Evolutionary conservation across 1,284 basidiomycete genomes (phyloP).

Genomic region (Apiotrichum laibachii): DNA sequence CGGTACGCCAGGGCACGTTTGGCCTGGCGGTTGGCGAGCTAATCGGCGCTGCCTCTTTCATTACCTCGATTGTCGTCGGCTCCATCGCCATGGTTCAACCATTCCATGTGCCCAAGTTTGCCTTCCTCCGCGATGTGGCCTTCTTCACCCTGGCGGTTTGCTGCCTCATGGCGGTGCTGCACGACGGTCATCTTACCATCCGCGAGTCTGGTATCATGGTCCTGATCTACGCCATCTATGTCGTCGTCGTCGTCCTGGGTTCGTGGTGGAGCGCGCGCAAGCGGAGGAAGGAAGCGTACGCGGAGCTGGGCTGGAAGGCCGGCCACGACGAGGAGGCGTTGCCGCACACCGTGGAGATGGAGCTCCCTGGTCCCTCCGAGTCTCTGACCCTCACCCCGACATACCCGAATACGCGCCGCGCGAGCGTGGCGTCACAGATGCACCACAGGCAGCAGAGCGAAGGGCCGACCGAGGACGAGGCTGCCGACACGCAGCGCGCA

Average conservation of each 20-base stretch:
- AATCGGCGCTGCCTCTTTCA: slow-evolving; percentile 91
- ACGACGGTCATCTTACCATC: slow-evolving; percentile 69
- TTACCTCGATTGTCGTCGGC: slow-evolving; percentile 91
- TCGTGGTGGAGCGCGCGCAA: slow-evolving; percentile 66
- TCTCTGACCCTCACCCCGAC: neutral
- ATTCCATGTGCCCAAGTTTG: slow-evolving; percentile 73
- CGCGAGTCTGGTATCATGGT: slow-evolving; percentile 76
- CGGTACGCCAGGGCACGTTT: slow-evolving; percentile 81
- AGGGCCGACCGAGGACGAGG: slow-evolving; percentile 6
- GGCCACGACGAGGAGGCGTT: slow-evolving; percentile 7
- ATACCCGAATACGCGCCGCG: neutral
- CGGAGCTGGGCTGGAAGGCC: slow-evolving; percentile 18
- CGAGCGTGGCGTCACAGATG: neutral
- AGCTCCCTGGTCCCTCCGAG: neutral
- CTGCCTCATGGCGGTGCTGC: slow-evolving; percentile 70
- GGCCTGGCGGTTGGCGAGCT: slow-evolving; percentile 91
- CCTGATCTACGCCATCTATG: slow-evolving; percentile 74
- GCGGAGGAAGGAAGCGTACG: slow-evolving; percentile 43
- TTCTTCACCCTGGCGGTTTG: slow-evolving; percentile 83
- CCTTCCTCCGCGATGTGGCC: slow-evolving; percentile 87
- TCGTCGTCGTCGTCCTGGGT: slow-evolving; percentile 68
- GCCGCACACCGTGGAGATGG: neutral
- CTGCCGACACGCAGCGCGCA: slow-evolving; percentile 28
- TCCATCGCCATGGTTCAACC: slow-evolving; percentile 94
- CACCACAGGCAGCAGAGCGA: neutral